These are phyloP conservation scores for Avicennia marina DNA, from an alignment of 257 asterid species.

Conservation along the genomic window DNA sequence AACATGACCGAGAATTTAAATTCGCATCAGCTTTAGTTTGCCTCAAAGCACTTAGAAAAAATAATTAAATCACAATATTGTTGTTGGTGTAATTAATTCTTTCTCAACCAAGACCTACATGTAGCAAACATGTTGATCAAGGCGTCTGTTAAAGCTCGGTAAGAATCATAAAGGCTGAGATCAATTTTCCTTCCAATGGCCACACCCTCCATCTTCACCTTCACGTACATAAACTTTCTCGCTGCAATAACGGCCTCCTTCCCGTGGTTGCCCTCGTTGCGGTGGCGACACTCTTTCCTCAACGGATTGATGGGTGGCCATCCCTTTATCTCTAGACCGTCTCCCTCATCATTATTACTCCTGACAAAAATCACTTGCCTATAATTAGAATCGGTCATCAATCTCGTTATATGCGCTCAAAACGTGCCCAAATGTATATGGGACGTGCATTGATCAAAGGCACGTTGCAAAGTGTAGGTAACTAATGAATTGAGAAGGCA, in stretches of 20 bases:
- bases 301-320: conserved; percentile 43
- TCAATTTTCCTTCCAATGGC: conserved; percentile 48
- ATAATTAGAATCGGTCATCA: not conserved
- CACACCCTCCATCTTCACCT: conserved; percentile 63
- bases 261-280: conserved; percentile 10
- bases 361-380: conserved; percentile 8
- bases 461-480: too few relatives aligned
- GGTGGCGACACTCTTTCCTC: conserved; percentile 31
- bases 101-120: conserved; percentile 32
- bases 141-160: conserved; percentile 26
- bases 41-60: not conserved
- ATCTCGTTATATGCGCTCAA: not conserved
- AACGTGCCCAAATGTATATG: too few relatives aligned
- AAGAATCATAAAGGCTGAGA: conserved; percentile 32
- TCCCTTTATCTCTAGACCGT: conserved; percentile 28
- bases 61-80: not conserved
- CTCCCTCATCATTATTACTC: conserved; percentile 23
- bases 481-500: too few relatives aligned
- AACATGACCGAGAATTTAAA: not conserved
- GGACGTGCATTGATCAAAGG: too few relatives aligned
- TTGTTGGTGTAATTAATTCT: too few relatives aligned
- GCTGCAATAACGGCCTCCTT: not conserved
- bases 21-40: not conserved
- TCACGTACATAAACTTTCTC: conserved; percentile 32
- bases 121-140: conserved; percentile 44